Evolutionary conservation across 345 rosid species (phyloP).

Genomic region (Erysimum cheiranthoides): DNA sequence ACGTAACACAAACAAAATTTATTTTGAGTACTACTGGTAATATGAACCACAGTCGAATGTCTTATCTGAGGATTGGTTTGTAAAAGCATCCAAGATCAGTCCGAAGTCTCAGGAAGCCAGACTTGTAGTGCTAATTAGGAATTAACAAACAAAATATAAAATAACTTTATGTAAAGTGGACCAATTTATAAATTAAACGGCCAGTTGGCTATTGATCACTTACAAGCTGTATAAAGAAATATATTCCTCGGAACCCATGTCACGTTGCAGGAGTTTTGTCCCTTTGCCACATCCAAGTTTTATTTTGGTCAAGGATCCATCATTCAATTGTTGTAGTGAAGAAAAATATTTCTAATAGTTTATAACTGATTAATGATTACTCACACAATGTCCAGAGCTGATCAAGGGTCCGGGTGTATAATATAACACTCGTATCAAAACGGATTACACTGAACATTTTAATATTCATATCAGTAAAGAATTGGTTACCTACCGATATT

Average conservation of each 20-base stretch:
- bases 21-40: neutral
- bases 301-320: neutral
- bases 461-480: too few relatives aligned
- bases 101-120: neutral
- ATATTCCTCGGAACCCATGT: constrained; percentile 26
- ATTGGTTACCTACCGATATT: too few relatives aligned
- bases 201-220: constrained; percentile 22
- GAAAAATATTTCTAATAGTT: too few relatives aligned
- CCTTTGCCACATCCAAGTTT: neutral
- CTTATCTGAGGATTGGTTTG: neutral
- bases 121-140: neutral
- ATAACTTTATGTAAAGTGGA: too few relatives aligned
- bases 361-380: too few relatives aligned
- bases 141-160: too few relatives aligned
- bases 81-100: neutral
- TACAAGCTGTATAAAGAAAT: neutral
- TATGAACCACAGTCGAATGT: neutral
- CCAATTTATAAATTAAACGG: neutral
- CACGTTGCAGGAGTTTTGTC: constrained; percentile 16
- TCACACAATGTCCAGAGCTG: too few relatives aligned
- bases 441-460: too few relatives aligned
- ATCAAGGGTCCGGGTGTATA: too few relatives aligned
- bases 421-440: too few relatives aligned
- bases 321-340: neutral
- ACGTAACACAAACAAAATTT: neutral